A percentile compares a stretch with the other conserved stretches of the same genome.
These are phyloP conservation scores for Monosporascus cannonballus DNA, from an alignment of 2,329 filamentous ascomycete species.

Conservation along the genomic window DNA sequence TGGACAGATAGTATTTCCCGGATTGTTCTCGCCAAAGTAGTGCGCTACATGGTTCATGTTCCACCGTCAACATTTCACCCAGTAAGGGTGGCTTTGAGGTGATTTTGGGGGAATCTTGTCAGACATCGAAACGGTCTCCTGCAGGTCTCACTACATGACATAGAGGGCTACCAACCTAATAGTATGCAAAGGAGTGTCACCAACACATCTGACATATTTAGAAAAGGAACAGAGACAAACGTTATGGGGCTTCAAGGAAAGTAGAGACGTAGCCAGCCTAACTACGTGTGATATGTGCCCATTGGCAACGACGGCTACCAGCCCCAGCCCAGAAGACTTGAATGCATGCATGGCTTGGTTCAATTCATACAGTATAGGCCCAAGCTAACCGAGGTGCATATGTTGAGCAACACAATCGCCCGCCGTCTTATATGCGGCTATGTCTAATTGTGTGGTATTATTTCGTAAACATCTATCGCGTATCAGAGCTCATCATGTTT, in stretches of 20 bases:
- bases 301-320: no score
- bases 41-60: neutral
- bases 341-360: no score
- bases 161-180: neutral
- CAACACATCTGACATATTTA: no score
- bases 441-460: constrained; percentile 10
- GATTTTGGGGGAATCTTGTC: neutral
- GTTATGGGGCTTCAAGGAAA: neutral
- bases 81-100: neutral
- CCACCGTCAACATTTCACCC: neutral
- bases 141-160: neutral
- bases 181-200: neutral
- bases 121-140: neutral
- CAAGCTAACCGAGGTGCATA: neutral
- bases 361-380: no score
- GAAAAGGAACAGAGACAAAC: neutral
- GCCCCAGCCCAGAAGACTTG: no score
- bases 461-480: constrained; percentile 18
- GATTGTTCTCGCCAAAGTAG: neutral
- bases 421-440: neutral
- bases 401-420: neutral
- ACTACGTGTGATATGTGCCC: no score
- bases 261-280: no score
- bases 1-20: neutral
- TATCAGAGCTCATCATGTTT: constrained; percentile 25